Base-by-base conservation (phyloP, 305 asterid genomes). In the Solanum chacoense region DNA sequence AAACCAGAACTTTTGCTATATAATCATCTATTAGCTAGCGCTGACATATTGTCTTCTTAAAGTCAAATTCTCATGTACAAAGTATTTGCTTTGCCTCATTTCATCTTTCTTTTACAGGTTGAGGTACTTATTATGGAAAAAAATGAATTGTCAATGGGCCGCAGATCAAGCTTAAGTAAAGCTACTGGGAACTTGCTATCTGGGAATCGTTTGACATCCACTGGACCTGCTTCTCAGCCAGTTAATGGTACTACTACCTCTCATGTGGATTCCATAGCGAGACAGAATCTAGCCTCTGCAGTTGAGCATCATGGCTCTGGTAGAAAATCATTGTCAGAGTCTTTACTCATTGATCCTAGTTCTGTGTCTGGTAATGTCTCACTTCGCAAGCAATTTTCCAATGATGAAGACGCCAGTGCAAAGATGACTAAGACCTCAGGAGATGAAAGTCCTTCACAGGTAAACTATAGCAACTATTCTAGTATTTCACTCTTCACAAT, bases 281-380 rank as follows among this genome's bases (percentile, higher is more conserved):
- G 95, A 89, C 96, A 93, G 72, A 95, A 98, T 90, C 91, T 95
- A 89, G 94, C 98, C 90, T 93, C 98, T 67, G 98, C 93, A 28
- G 90, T 95, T 42, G 99, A 95, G 91, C 98, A 94, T 67, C 97
- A 95, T 91, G 98, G 98, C 89, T 96, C 99, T 89, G 99, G 99
- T 91, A 89, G 99, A 93, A 98, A 93, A 91, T 98, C 99, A n/a
- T 91, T 97, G 89, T 98, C 99, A 20, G 98, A 98, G 85, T 95
- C 99, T 86, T 94, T 96, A 88, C 95, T 92, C 87, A 92, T 86
- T 59, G 97, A 98, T 88, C 93, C 95, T 18, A 92, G 93, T 91
- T 90, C 95, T 86, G 91, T 92, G 79, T 86, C 96, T 86, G 97
- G 97, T 55, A 96, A 96, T 91, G 94, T 94, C 88, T 95, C 99